These are phyloP conservation scores for Camellia oleifera DNA, from an alignment of 179 eudicot genomes.

Conservation along the genomic window DNA sequence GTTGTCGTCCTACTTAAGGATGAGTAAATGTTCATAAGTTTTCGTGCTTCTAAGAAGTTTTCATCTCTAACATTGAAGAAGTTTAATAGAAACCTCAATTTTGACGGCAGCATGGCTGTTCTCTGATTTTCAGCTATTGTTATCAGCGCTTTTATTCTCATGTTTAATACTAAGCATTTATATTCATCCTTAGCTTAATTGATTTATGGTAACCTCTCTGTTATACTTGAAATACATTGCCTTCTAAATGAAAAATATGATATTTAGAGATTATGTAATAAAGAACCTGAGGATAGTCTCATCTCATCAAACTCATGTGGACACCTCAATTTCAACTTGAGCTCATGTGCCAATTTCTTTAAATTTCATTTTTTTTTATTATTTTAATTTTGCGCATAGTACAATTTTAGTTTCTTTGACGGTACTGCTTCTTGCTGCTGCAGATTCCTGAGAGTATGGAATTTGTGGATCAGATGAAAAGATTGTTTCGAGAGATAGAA, in stretches of 20 bases:
- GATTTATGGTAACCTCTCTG: not conserved
- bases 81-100: too few relatives aligned
- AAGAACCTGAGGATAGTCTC: not conserved
- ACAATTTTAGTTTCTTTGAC: not conserved
- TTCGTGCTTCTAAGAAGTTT: not conserved
- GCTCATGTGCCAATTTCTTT: not conserved
- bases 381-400: not conserved
- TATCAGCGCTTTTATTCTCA: too few relatives aligned
- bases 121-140: not conserved
- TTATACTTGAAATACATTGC: not conserved
- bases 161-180: too few relatives aligned
- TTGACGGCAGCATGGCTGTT: too few relatives aligned
- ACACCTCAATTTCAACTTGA: not conserved
- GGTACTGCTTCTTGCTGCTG: slow-evolving; percentile 16
- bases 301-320: not conserved
- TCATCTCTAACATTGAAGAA: not conserved
- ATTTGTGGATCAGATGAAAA: slow-evolving; percentile 52
- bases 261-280: not conserved
- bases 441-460: slow-evolving; percentile 56
- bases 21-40: not conserved
- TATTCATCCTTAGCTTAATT: not conserved
- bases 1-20: not conserved
- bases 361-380: not conserved
- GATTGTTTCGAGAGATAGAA: slow-evolving; percentile 28
- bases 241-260: not conserved